phyloP scores from a whole-genome alignment of 306 rosid species.

The Lathyrus sativus region DNA sequence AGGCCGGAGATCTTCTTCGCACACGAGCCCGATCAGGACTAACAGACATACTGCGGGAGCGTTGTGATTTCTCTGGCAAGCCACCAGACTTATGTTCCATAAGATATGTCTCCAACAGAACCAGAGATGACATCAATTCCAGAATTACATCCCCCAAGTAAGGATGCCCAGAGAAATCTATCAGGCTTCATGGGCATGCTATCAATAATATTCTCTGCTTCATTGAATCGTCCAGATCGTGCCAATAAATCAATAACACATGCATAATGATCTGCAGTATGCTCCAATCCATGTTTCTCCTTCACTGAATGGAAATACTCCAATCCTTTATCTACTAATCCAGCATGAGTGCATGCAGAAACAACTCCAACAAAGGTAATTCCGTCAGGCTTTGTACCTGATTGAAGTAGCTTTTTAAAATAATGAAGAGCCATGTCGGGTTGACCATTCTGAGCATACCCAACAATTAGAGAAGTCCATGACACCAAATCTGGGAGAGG shows the following conservation, averaged over 20 bases:
- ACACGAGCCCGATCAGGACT: too few relatives aligned
- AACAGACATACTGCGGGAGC: too few relatives aligned
- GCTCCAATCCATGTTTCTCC: conserved; percentile 57
- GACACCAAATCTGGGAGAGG: too few relatives aligned
- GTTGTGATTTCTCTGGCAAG: too few relatives aligned
- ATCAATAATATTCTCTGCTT: conserved; percentile 57
- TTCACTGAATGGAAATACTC: conserved; percentile 57
- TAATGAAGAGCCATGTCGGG: conserved; percentile 54
- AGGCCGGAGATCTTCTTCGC: too few relatives aligned
- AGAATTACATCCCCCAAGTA: conserved; percentile 74
- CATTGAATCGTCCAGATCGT: conserved; percentile 60
- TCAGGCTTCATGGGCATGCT: conserved; percentile 64
- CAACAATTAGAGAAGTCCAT: conserved; percentile 70
- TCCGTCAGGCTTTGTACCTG: conserved; percentile 65
- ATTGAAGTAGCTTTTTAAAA: conserved; percentile 55
- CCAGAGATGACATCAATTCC: too few relatives aligned
- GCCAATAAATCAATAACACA: conserved; percentile 68
- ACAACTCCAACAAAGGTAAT: conserved; percentile 66
- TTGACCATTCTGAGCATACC: conserved; percentile 71
- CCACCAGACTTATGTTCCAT: too few relatives aligned
- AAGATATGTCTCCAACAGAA: too few relatives aligned
- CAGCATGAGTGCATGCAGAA: conserved; percentile 73
- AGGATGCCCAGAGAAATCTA: conserved; percentile 69
- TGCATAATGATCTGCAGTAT: conserved; percentile 69
- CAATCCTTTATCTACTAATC: conserved; percentile 64